Evolutionary conservation across 176 grass and related monocot species (phyloP), one percentile per base, ranked within the genome.

Genomic region (Triticum dicoccoides): DNA sequence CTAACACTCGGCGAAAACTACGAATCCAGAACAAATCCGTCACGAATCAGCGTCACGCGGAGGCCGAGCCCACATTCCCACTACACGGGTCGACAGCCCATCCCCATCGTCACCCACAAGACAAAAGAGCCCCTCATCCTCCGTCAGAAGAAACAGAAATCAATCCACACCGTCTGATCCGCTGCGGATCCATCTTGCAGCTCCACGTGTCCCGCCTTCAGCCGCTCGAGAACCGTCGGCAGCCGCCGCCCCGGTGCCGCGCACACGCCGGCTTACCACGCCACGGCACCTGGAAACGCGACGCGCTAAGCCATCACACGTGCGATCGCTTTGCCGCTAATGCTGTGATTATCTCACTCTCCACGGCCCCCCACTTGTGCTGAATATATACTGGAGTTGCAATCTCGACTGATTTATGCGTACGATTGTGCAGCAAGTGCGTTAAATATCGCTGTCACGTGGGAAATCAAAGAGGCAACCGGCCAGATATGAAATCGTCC

Each of bases 191-290:
- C 77, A 18, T 20, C 80, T 2, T 1, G 0, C 51, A 1, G 42
- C 37, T 37, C 73, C 87, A 84, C 80, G 80, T 42, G 86, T 69
- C 80, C 15, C 4, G 20, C 49, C 10, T 2, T 11, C 30, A 17
- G 27, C 54, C 54, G 54, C 54, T 21, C 54, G 9, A 0, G 9
- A 78, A 83, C 51, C 47, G 80, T 88, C 86, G 65, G 86, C 86
- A 61, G 62, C 62, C n/a, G 86, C 52, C 25, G 3, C 14, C 56
- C 17, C 25, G 56, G 23, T 45, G 24, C 30, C 9, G 74, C 68
- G 15, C 69, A 1, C 35, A 20, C 54, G 17, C 1, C 54, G 54
- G 54, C 54, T 58, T 58, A 58, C 54, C 54, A 8, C 17, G 18
- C 54, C 6, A 6, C 30, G 71, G 59, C 88, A 86, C 83, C 71